phyloP scores from a whole-genome alignment of 1,139 yeast genomes.

The Blastobotrys aristatus region DNA sequence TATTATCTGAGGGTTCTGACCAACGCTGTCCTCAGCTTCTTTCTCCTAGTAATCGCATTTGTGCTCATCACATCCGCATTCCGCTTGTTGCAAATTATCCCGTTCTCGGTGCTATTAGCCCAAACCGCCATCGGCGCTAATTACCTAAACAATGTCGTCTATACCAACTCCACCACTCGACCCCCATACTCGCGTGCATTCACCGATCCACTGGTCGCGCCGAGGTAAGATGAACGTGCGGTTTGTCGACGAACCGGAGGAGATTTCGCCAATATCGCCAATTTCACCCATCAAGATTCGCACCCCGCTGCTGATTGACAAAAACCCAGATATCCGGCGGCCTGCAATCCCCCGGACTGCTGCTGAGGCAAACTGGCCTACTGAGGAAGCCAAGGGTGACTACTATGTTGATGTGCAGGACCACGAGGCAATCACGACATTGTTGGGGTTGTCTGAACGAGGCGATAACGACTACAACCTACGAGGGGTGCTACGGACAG shows the following conservation, averaged over 20 bases:
- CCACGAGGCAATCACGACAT: background rate
- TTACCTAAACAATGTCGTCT: background rate
- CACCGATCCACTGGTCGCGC: background rate
- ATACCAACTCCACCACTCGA: conserved; percentile 2
- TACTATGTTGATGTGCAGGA: background rate
- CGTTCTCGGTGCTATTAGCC: too few species aligned
- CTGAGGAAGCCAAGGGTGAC: background rate
- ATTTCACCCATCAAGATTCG: background rate
- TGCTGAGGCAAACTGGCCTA: background rate
- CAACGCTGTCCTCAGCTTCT: too few species aligned
- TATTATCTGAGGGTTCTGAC: too few species aligned
- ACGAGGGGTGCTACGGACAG: background rate
- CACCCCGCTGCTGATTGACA: background rate
- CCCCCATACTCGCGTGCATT: background rate
- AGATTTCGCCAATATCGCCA: background rate
- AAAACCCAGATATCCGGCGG: background rate
- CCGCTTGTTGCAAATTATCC: too few species aligned
- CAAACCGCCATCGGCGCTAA: too few species aligned
- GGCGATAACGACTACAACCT: background rate
- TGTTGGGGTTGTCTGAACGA: background rate
- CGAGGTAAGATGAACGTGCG: background rate
- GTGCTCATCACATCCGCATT: too few species aligned
- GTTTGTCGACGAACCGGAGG: background rate
- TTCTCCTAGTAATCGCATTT: too few species aligned
- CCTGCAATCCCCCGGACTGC: background rate